These are phyloP conservation scores for Circinella umbellata DNA, from an alignment of 371 early-diverging fungal species.

Conservation along the genomic window DNA sequence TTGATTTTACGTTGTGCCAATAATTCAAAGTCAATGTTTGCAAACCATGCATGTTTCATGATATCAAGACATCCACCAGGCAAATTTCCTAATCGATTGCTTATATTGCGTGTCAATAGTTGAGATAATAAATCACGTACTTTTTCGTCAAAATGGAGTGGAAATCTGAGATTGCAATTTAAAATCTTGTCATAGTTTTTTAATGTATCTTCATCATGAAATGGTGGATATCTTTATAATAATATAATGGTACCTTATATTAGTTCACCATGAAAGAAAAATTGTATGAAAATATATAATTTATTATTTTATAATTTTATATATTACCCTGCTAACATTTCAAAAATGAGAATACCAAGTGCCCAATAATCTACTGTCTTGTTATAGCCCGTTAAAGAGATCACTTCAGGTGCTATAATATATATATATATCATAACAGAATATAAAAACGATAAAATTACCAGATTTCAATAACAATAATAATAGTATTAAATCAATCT, in stretches of 20 bases:
- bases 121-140: conserved; percentile 89
- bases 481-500: no score
- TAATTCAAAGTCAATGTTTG: conserved; percentile 87
- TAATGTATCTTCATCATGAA: conserved; percentile 91
- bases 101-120: conserved; percentile 83
- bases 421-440: no score
- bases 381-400: conserved; percentile 94
- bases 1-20: conserved; percentile 71
- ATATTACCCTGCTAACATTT: conserved; percentile 84
- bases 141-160: conserved; percentile 79
- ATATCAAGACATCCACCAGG: conserved; percentile 86
- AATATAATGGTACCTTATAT: no score
- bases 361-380: conserved; percentile 98
- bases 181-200: conserved; percentile 92
- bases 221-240: conserved; percentile 66
- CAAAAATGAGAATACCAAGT: conserved; percentile 94
- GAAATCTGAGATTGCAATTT: conserved; percentile 52
- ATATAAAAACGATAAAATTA: no score
- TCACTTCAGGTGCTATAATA: conserved; percentile 97
- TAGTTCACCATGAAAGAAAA: no score
- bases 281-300: no score
- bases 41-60: conserved; percentile 93
- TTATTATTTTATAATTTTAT: no score
- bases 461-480: no score
- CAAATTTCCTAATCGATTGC: conserved; percentile 89